These are phyloP conservation scores for Mortierella sp. DNA, from an alignment of 371 early-diverging fungal species.

Conservation along the genomic window DNA sequence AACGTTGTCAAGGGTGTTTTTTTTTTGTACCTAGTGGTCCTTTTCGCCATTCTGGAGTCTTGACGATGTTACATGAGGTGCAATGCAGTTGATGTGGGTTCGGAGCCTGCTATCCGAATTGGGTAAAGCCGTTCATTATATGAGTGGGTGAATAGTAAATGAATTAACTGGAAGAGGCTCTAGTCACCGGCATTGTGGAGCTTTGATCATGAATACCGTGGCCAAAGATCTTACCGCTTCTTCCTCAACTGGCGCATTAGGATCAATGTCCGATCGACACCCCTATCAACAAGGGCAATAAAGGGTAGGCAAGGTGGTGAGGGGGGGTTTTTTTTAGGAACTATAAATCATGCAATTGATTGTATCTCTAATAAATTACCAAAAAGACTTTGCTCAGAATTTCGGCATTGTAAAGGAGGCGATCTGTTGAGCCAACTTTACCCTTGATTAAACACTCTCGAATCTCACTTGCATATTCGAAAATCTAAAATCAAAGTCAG, in stretches of 20 bases:
- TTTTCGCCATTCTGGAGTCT: slow-evolving; percentile 76
- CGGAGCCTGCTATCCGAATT: slow-evolving; percentile 8
- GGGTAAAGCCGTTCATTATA: no score
- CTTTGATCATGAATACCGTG: background rate
- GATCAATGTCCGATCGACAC: slow-evolving; percentile 46
- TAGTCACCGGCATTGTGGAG: no score
- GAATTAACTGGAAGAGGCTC: no score
- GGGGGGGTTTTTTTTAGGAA: background rate
- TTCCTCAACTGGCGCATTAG: slow-evolving; percentile 28
- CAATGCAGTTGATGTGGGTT: slow-evolving; percentile 59
- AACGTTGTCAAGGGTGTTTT: no score
- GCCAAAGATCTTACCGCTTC: slow-evolving; percentile 29
- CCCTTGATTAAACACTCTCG: slow-evolving; percentile 53
- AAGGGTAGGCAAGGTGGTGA: background rate
- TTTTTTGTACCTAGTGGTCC: slow-evolving; percentile 66
- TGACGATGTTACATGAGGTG: slow-evolving; percentile 70
- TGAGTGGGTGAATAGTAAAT: no score
- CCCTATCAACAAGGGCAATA: slow-evolving; percentile 24
- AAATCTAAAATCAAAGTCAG: slow-evolving; percentile 26
- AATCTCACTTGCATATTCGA: slow-evolving; percentile 52
- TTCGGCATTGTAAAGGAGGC: slow-evolving; percentile 50
- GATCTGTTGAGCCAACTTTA: slow-evolving; percentile 40
- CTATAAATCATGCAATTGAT: background rate
- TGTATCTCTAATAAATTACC: slow-evolving; percentile 15
- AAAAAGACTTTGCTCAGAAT: slow-evolving; percentile 54